phyloP scores from a whole-genome alignment of 129 eudicot species.

The Oenanthe sinensis region DNA sequence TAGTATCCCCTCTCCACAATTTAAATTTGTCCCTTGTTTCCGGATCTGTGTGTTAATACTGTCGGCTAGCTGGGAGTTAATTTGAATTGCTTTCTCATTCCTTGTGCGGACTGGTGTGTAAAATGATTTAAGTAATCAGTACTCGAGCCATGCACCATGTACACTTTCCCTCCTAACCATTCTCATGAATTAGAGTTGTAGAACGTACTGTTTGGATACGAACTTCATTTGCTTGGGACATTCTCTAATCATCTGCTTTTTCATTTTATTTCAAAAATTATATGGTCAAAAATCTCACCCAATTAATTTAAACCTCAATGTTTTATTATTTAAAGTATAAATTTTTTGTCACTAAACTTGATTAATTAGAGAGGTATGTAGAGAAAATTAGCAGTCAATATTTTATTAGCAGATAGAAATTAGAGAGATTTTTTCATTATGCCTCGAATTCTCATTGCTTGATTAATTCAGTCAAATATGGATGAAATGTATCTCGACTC shows the following conservation, averaged over 20 bases:
- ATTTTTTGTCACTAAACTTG: no score
- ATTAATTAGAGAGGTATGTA: no score
- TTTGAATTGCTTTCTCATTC: not conserved
- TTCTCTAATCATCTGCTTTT: not conserved
- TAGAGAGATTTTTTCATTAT: no score
- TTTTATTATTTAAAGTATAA: no score
- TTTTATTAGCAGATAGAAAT: no score
- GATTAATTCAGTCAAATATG: no score
- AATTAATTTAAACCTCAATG: no score
- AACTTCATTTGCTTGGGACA: not conserved
- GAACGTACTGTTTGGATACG: not conserved
- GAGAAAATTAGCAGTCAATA: no score
- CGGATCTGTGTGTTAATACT: not conserved
- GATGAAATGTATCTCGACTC: no score
- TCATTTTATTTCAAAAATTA: not conserved
- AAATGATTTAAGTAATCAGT: not conserved
- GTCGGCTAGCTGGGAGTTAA: conserved; percentile 1
- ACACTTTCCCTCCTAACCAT: not conserved
- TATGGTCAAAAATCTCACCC: no score
- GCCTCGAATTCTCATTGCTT: no score
- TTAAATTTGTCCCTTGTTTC: not conserved
- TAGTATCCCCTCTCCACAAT: not conserved
- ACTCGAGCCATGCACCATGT: conserved; percentile 8
- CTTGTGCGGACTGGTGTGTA: not conserved
- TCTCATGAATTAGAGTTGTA: not conserved